Evolutionary conservation across 176 grass and related monocot genomes (phyloP), one percentile per base, ranked within the genome.

Genomic region (Phoenix roebelenii): DNA sequence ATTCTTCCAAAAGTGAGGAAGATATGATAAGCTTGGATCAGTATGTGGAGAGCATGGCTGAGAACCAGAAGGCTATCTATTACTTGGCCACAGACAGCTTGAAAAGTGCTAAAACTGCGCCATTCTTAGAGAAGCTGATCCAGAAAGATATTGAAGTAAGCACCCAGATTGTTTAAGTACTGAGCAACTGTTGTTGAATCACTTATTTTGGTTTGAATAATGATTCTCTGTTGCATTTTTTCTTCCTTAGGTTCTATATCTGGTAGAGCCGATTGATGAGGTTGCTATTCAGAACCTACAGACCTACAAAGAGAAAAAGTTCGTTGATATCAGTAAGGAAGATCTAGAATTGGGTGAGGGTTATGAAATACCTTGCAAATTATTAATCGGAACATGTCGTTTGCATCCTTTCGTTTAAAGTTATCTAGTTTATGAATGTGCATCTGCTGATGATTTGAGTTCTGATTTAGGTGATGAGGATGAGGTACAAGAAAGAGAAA

Each of bases 261-360:
- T 95, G 19, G 70, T 95, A 6, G 85, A 95, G 52, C 85, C 90
- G 3, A 95, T 89, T 48, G 90, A 89, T 81, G 90, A 95, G 74
- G 85, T 95, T 69, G 85, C 90, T 39, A 95, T 95, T 65, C 90
- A 95, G 82, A 95, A 89, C 69, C 65, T 95, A 54, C 90, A 95
- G 67, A 86, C 90, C 9, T 95, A 89, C 70, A 95, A 95, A 63
- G 90, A 95, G 59, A 95, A 95, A 59, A 89, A 86, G 50, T 86
- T 95, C 64, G 82, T 89, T 32, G 90, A 89, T 71, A 89, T 95
- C 48, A 89, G 90, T 76, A 95, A 95, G 61, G 85, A 95, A 28
- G 85, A 95, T 62, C 71, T 95, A 25, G 90, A 95, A 76, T 68
- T 95, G 67, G 79, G 90, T 89, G 35, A 76, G 62, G 55, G 20